Evolutionary conservation across 441 rosid species (phyloP).

Genomic region (Erodium moschatum): DNA sequence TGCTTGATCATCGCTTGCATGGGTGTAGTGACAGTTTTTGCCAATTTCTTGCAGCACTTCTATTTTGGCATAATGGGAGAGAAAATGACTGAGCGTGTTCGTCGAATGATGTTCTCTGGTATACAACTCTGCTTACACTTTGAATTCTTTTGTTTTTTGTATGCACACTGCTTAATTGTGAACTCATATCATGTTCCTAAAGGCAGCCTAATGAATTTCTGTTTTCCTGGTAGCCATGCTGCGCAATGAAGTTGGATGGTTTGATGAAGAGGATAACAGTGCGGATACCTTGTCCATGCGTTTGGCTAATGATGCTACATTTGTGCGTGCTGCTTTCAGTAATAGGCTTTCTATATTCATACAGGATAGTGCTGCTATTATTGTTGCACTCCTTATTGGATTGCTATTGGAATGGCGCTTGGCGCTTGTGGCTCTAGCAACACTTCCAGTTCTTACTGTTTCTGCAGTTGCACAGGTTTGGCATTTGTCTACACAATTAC

Average conservation of each 20-base stretch:
- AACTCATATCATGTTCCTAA: background rate
- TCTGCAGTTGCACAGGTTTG: conserved; percentile 95
- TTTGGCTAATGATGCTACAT: conserved; percentile 97
- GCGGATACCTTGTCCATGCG: conserved; percentile 94
- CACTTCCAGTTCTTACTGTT: conserved; percentile 73
- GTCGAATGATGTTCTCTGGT: conserved; percentile 99
- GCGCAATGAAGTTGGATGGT: conserved; percentile 98
- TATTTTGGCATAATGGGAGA: conserved; percentile 99
- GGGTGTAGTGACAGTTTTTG: conserved; percentile 92
- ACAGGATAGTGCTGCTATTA: conserved; percentile 80
- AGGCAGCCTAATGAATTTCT: conserved; percentile 16
- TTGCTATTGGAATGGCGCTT: conserved; percentile 76
- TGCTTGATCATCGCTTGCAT: conserved; percentile 91
- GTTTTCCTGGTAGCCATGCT: conserved; percentile 67
- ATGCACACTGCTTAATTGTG: background rate
- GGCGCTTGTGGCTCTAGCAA: conserved; percentile 90
- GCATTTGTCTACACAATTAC: conserved; percentile 23
- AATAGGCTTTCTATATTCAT: conserved; percentile 88
- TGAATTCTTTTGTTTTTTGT: background rate
- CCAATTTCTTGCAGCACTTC: conserved; percentile 93
- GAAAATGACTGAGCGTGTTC: conserved; percentile 96
- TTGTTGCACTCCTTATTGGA: conserved; percentile 83
- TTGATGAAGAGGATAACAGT: conserved; percentile 92
- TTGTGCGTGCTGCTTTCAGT: conserved; percentile 93
- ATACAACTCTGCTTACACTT: conserved; percentile 13